A percentile compares a stretch with the other conserved stretches of the same genome.
Evolutionary conservation across 2,329 filamentous ascomycete genomes (phyloP).

Genomic region (Madurella fahalii): DNA sequence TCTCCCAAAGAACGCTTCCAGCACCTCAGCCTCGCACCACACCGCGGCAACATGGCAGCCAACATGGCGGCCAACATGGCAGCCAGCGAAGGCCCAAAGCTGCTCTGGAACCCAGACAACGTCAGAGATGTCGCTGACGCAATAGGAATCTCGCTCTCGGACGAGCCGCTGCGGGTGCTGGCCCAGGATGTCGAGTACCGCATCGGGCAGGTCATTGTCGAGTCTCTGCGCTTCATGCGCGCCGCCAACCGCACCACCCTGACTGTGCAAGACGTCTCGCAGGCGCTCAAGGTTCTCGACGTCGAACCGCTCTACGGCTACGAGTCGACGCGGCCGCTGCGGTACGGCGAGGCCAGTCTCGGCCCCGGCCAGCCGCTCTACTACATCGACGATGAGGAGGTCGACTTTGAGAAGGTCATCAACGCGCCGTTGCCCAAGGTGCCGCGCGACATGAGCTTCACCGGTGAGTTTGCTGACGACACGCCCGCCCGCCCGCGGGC

Average conservation of each 20-base stretch:
- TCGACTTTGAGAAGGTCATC: slow-evolving; percentile 98
- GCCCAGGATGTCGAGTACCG: slow-evolving; percentile 95
- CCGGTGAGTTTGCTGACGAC: slow-evolving; percentile 54
- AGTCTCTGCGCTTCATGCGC: slow-evolving; percentile 95
- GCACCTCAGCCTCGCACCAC: background rate
- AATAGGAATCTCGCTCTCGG: slow-evolving; percentile 78
- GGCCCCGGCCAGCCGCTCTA: slow-evolving; percentile 92
- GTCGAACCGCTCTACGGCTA: slow-evolving; percentile 96
- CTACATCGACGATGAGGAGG: slow-evolving; percentile 97
- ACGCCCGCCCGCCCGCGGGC: too few relatives aligned
- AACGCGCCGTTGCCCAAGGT: slow-evolving; percentile 95
- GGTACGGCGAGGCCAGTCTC: slow-evolving; percentile 89
- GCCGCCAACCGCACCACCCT: slow-evolving; percentile 81
- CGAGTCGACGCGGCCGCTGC: slow-evolving; percentile 81
- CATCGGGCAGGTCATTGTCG: slow-evolving; percentile 86
- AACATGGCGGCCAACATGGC: slow-evolving; percentile 25
- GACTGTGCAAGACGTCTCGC: slow-evolving; percentile 82
- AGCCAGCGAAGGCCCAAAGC: slow-evolving; percentile 39
- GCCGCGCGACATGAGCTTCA: slow-evolving; percentile 86
- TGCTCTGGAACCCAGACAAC: slow-evolving; percentile 94
- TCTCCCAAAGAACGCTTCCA: background rate
- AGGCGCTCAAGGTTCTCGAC: slow-evolving; percentile 80
- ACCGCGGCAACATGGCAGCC: slow-evolving; percentile 20
- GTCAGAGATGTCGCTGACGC: slow-evolving; percentile 95
- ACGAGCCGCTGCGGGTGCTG: slow-evolving; percentile 82